A percentile compares a stretch with the other conserved stretches of the same genome.
Conservation (phyloP, 2,329 filamentous ascomycete species). For the Claviceps pazoutovae region DNA sequence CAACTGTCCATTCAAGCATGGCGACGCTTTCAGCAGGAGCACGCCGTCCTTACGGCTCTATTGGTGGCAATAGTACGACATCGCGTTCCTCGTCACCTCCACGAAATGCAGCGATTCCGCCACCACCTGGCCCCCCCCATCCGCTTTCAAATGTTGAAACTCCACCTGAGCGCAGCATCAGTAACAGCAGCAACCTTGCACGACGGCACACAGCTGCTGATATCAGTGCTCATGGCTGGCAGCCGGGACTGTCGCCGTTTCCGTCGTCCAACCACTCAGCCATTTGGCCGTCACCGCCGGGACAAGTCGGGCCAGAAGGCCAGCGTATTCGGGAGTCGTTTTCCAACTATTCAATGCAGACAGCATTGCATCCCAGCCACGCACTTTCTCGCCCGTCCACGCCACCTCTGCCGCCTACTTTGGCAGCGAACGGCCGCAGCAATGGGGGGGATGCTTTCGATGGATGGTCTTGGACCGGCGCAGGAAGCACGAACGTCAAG, state of each 20-base stretch:
- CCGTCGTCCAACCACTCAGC: constrained; percentile 43
- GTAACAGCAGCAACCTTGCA: constrained; percentile 30
- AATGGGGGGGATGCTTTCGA: constrained; percentile 32
- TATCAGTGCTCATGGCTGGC: constrained; percentile 79
- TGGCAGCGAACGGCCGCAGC: constrained; percentile 27
- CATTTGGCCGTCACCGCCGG: constrained; percentile 43
- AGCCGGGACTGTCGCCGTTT: constrained; percentile 46
- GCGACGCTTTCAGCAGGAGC: constrained; percentile 60
- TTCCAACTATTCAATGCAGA: constrained; percentile 38
- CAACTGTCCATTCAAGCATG: constrained; percentile 53
- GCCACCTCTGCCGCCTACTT: constrained; percentile 32
- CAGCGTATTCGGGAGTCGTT: constrained; percentile 43
- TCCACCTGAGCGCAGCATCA: constrained; percentile 36
- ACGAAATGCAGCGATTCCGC: constrained; percentile 50
- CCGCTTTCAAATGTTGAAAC: constrained; percentile 49
- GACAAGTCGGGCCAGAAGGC: constrained; percentile 33
- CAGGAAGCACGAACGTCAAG: constrained; percentile 33
- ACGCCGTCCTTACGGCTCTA: constrained; percentile 72
- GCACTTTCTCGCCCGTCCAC: constrained; percentile 40
- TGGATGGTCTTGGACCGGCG: constrained; percentile 43
- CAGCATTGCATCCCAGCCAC: constrained; percentile 22
- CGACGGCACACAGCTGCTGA: constrained; percentile 91
- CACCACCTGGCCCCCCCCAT: constrained; percentile 53
- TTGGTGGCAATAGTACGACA: constrained; percentile 54
- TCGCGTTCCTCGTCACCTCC: constrained; percentile 61